phyloP scores from a whole-genome alignment of 2,329 filamentous ascomycete species.

The Cercospora sesami region DNA sequence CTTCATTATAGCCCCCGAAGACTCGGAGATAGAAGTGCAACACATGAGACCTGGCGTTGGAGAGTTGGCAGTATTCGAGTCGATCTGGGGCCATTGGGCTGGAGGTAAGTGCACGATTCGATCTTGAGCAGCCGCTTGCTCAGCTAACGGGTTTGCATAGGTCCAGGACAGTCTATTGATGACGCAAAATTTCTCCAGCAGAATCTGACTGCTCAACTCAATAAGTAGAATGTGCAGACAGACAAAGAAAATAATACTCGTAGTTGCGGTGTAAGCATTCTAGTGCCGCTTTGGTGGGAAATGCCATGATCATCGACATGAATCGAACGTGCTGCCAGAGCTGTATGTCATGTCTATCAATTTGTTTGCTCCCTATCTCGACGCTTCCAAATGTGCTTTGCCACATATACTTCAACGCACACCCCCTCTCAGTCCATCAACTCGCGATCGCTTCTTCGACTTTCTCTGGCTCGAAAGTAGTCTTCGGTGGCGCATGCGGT shows the following conservation, averaged over 20 bases:
- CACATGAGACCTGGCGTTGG: not conserved
- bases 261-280: not conserved
- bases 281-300: not conserved
- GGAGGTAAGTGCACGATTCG: not conserved
- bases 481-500: not conserved
- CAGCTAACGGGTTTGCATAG: not conserved
- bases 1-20: not conserved
- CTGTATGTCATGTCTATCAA: not conserved
- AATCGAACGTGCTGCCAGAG: not conserved
- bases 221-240: not conserved
- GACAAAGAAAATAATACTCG: too few relatives aligned
- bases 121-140: not conserved
- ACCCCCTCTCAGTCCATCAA: not conserved
- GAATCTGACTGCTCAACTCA: not conserved
- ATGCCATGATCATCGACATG: not conserved
- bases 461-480: not conserved
- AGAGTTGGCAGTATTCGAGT: not conserved
- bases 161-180: not conserved
- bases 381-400: not conserved
- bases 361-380: not conserved
- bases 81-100: not conserved
- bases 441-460: not conserved
- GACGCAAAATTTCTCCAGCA: not conserved
- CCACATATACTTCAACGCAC: not conserved
- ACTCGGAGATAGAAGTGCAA: not conserved